Evolutionary conservation across 2,329 filamentous ascomycete genomes (phyloP), one percentile per base, ranked within the genome.

Genomic region (Cytospora schulzeri): DNA sequence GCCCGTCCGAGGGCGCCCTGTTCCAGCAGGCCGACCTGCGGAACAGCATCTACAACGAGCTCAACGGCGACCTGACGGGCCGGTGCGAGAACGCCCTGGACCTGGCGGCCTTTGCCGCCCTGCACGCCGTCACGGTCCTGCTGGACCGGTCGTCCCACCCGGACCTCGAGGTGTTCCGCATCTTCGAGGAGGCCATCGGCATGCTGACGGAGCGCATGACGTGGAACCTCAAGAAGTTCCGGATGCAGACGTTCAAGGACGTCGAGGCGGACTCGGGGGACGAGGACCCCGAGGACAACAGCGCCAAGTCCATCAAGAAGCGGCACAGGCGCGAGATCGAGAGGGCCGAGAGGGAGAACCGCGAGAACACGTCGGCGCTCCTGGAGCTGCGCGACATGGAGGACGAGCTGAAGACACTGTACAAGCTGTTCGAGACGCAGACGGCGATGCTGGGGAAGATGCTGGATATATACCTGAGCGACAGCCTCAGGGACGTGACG

Each of bases 151-250:
- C 85, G 0, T 83, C 85, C 0, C 85, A 89, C 68, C 83, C 83
- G 0, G 85, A 89, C 55, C 75, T 89, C 0, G 85, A 89, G 65
- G 79, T 89, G 0, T 87, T 89, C 64, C 81, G 86, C 2, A 86
- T 89, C 1, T 89, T 89, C 55, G 86, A 88, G 68, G 87, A 89
- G 66, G 87, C 86, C 6, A 86, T 89, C 35, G 87, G 85, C 15
- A 83, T 88, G 26, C 70, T 89, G 67, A 87, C 83, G 1, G 87
- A 89, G 70, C 80, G 83, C 22, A 85, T 88, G 75, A 89, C 86
- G 0, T 80, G 78, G 5, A 87, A 85, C 0, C 82, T 89, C 65
- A 89, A 88, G 70, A 78, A 77, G 8, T 89, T 89, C 70, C 83
- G 86, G 8, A 82, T 82, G 62, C 82, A 85, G 57, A 84, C 84